These are phyloP conservation scores for Cochlearia excelsa DNA, from an alignment of 345 rosid genomes.

Conservation along the genomic window DNA sequence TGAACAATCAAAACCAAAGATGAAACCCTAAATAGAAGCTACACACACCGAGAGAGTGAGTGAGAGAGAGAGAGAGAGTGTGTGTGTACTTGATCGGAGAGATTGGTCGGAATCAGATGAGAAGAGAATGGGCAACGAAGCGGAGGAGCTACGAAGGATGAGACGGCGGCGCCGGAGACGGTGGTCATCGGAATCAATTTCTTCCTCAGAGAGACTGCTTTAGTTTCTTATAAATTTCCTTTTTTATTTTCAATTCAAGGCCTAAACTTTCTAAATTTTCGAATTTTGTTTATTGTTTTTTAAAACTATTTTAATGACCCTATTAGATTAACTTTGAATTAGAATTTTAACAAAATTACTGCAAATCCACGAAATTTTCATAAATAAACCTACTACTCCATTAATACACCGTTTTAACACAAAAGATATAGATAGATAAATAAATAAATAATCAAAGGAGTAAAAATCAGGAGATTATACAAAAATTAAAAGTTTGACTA, in stretches of 20 bases:
- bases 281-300: too few relatives aligned
- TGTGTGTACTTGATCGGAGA: conserved; percentile 25
- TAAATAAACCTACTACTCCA: too few relatives aligned
- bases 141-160: conserved; percentile 22
- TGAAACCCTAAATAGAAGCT: neutral
- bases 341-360: too few relatives aligned
- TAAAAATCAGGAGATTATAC: conserved; percentile 23
- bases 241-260: too few relatives aligned
- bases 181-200: conserved; percentile 27
- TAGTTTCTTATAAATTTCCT: neutral
- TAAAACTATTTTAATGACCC: too few relatives aligned
- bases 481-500: neutral
- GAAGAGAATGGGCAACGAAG: conserved; percentile 10
- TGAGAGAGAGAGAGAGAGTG: neutral
- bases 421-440: conserved; percentile 14
- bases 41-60: conserved; percentile 10
- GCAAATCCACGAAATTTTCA: too few relatives aligned
- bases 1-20: conserved; percentile 14
- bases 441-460: conserved; percentile 7
- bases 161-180: conserved; percentile 25
- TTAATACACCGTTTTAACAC: neutral
- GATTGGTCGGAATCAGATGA: conserved; percentile 20
- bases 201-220: conserved; percentile 6
- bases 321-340: too few relatives aligned
- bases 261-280: too few relatives aligned